These are phyloP conservation scores for Sclerotinia sclerotiorum DNA, from an alignment of 2,329 filamentous ascomycete species.

Conservation along the genomic window DNA sequence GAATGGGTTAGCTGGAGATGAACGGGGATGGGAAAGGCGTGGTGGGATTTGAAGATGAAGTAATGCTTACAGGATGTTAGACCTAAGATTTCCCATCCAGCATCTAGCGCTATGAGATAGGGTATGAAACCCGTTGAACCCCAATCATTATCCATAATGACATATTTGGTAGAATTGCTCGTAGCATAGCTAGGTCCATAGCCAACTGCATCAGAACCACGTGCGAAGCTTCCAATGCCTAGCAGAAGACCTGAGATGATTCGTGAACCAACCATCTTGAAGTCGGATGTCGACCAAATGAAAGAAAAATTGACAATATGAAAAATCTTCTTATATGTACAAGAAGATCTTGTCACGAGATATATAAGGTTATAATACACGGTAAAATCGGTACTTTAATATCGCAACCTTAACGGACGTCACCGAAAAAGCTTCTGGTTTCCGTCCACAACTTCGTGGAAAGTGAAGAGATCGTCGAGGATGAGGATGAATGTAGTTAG, in stretches of 20 bases:
- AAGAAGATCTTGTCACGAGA: neutral
- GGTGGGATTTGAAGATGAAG: neutral
- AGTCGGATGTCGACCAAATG: neutral
- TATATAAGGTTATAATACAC: neutral
- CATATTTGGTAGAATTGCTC: conserved; percentile 14
- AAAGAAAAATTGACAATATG: neutral
- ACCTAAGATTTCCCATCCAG: conserved; percentile 47
- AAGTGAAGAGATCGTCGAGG: neutral
- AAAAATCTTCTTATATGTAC: neutral
- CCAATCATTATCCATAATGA: conserved; percentile 44
- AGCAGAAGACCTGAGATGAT: neutral
- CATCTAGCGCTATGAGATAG: conserved; percentile 47
- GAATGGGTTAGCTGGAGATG: neutral
- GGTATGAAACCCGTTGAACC: conserved; percentile 45
- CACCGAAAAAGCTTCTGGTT: neutral
- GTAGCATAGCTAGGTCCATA: neutral
- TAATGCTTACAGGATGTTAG: conserved; percentile 37
- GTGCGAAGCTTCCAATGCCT: neutral
- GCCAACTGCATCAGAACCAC: neutral
- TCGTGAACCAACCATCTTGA: neutral
- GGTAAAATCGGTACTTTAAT: neutral
- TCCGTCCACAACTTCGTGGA: neutral
- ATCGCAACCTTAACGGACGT: neutral
- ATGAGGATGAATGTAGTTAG: neutral
- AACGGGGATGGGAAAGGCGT: neutral